Base-by-base conservation (phyloP, 306 rosid genomes). In the Adenanthera pavonina region DNA sequence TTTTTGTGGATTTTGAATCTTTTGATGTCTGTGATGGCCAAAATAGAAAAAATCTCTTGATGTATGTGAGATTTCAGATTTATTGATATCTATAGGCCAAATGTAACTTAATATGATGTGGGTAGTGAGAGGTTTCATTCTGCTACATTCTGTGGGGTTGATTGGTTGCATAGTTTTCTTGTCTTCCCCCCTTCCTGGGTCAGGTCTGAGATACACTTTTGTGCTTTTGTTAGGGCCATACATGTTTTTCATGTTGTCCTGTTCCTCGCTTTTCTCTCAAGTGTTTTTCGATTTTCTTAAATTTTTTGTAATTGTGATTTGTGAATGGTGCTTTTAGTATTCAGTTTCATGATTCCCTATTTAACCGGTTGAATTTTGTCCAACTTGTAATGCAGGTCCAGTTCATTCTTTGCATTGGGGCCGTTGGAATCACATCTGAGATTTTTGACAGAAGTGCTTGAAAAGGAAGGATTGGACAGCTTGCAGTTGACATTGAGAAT, bases 351-450 rank as follows among this genome's bases (percentile, higher is more conserved):
- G 71, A 76, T 76, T 76, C 17, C 25, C 20, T 19, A n/a, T 59
- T 4, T 25, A 41, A 75, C 48, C 6, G 14, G 7, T 76, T 25
- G 5, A n/a, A 54, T 20, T 56, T 40, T 38, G 51, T 56, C 78
- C 46, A 7, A 15, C 12, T 36, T 34, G 17, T 61, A 61, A 44
- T 79, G 53, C 78, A 84, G 83, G 83, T 61, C 68, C 36, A 40
- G 76, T 36, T 61, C 69, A 33, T 19, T 76, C 84, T 46, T 76
- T 25, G 2, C 65, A 43, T 12, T n/a, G 44, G 47, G 35, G 30
- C 6, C 9, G 38, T 47, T 69, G 74, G 56, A 11, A 54, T 2
- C 30, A 47, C 57, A 34, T 33, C 35, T 43, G 53, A 43, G 71
- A 25, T 76, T 20, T 25, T 36, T 60, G 70, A 19, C 33, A 9